Evolutionary conservation across 2,329 filamentous ascomycete species (phyloP), one percentile per base, ranked within the genome.

Genomic region (Phoma sp.): DNA sequence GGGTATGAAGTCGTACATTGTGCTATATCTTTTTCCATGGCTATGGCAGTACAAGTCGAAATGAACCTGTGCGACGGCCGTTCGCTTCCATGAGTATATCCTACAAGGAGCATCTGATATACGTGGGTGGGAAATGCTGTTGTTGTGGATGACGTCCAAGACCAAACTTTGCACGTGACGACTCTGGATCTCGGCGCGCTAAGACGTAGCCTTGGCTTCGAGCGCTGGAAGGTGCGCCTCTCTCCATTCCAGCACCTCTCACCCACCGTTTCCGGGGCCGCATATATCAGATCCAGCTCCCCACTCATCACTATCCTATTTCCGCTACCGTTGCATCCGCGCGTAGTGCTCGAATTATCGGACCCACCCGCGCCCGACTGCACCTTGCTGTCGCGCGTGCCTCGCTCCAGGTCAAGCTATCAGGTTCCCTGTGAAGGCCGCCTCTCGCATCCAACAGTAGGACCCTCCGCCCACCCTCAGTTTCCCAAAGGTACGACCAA

Each of bases 401-500:
- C 47, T 53, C 36, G 36, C 46, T 49, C 60, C 53, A 62, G 59
- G 61, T 58, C 44, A 39, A 62, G 55, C 59, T 54, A 53, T 62
- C 55, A 63, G 62, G 49, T 58, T 52, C 57, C 58, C 48, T 57
- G 57, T 56, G 44, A 59, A 61, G 47, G 60, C 57, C 58, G 51
- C 38, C 46, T 55, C 52, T 61, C 45, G 45, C 45, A 55, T 22
- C 37, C 55, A 58, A 54, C 59, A 59, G 56, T 58, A 62, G 59
- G 59, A 62, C 44, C 45, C 53, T 47, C 54, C 44, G 45, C 46
- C 59, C 50, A 43, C 52, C 57, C 6, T 53, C 55, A 51, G 50
- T 41, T 37, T 47, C 55, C 65, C 65, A 48, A 68, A 68, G 65
- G 65, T 68, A 68, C 65, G 65, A 66, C 62, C 47, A 57, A 52